Conservation (phyloP, 1,284 basidiomycete genomes). For the Calocybe gambosa region DNA sequence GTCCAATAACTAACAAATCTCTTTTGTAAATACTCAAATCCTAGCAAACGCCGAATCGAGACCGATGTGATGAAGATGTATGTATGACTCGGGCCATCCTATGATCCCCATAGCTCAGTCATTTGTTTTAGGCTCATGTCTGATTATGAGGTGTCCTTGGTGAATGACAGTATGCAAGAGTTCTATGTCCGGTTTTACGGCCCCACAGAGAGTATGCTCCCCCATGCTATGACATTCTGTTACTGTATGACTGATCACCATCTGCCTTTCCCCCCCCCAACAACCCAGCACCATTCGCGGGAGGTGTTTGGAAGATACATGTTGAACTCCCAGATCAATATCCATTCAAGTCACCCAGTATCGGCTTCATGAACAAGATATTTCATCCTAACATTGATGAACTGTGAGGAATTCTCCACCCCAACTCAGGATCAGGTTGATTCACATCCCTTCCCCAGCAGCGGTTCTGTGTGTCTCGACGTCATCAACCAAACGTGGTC, state of each 20-base stretch:
- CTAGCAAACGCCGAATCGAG: slow-evolving; percentile 88
- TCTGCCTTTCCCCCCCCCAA: too few relatives aligned
- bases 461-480: slow-evolving; percentile 92
- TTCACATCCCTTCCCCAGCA: slow-evolving; percentile 41
- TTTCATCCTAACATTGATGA: slow-evolving; percentile 99
- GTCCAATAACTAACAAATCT: slow-evolving; percentile 11
- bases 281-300: slow-evolving; percentile 84
- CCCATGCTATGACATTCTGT: background rate
- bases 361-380: slow-evolving; percentile 99
- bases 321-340: slow-evolving; percentile 99
- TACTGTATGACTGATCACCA: slow-evolving; percentile 9
- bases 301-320: slow-evolving; percentile 98
- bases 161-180: slow-evolving; percentile 99
- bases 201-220: slow-evolving; percentile 81
- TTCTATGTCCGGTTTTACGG: slow-evolving; percentile 97
- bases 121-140: slow-evolving; percentile 75
- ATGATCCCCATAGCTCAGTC: slow-evolving; percentile 7
- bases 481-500: slow-evolving; percentile 99
- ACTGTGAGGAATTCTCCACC: slow-evolving; percentile 47
- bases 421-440: slow-evolving; percentile 1
- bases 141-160: slow-evolving; percentile 93
- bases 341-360: slow-evolving; percentile 97
- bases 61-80: slow-evolving; percentile 99
- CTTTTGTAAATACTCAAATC: slow-evolving; percentile 32
- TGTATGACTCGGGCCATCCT: slow-evolving; percentile 46